Evolutionary conservation across 2,329 filamentous ascomycete species (phyloP), one percentile per base, ranked within the genome.

Genomic region (Dryadomyces quercivorus): DNA sequence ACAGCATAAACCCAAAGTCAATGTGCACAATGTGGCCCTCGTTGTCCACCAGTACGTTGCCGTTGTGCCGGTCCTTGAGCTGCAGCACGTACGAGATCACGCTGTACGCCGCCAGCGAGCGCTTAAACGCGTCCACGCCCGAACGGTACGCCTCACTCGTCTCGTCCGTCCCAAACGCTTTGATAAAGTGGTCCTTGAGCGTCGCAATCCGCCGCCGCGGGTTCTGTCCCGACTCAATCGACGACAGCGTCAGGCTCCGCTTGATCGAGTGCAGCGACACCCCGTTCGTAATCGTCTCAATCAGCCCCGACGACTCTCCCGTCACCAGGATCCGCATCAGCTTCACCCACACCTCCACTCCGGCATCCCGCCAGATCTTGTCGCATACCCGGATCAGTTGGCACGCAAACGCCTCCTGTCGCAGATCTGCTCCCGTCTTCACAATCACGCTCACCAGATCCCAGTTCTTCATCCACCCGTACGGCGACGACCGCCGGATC

Each of bases 391-490:
- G 76, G 60, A 93, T 93, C 47, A 93, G 77, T 69, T 93, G 88
- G 65, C 87, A 92, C 7, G 88, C 88, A 67, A 93, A 93, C 0
- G 88, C 87, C 69, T 93, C 88, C 70, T 93, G 88, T 51, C 88
- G 78, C 58, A 93, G 72, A 68, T 93, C 87, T 2, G 85, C 85
- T 2, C 88, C 87, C 12, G 88, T 93, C 72, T 93, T 93, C 62
- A 93, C 85, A 64, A 93, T 93, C 57, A 93, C 87, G 64, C 86
- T 91, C 58, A 93, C 76, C 22, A 93, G 75, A 63, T 93, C 88
- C 88, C 88, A 93, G 64, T 90, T 92, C 70, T 88, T 88, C 83
- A 90, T 88, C 81, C 86, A 89, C 10, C 88, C 88, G 64, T 91
- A 93, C 0, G 88, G 88, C 0, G 87, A 92, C 1, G 86, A 86